Evolutionary conservation across 257 asterid genomes (phyloP).

Genomic region (Nicotiana knightiana): DNA sequence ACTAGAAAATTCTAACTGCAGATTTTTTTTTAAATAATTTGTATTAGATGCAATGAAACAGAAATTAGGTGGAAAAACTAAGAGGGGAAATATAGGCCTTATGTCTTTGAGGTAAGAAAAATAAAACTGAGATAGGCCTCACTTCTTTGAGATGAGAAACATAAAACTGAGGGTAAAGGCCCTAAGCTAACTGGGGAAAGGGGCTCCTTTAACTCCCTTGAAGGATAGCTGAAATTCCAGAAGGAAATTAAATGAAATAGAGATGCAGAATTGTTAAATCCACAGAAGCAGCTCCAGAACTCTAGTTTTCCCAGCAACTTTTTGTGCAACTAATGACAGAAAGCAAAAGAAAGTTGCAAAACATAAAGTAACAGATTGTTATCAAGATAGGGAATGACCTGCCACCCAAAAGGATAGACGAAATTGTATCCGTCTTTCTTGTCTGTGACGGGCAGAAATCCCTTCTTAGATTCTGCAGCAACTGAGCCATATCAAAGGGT

Average conservation of each 20-base stretch:
- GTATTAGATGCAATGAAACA: not conserved
- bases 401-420: slow-evolving; percentile 91
- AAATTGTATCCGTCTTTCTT: slow-evolving; percentile 79
- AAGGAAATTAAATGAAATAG: not conserved
- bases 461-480: slow-evolving; percentile 88
- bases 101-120: not conserved
- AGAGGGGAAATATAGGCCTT: not conserved
- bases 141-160: not conserved
- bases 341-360: not conserved
- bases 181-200: not conserved
- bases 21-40: not conserved
- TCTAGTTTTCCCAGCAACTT: not conserved
- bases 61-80: not conserved
- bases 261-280: not conserved
- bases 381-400: slow-evolving; percentile 31
- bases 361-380: not conserved
- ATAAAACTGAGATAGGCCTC: not conserved
- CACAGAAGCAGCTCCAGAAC: not conserved
- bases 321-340: not conserved
- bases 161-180: not conserved
- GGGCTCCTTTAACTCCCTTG: not conserved
- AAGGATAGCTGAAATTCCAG: not conserved
- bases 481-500: slow-evolving; percentile 67
- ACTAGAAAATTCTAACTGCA: not conserved
- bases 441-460: slow-evolving; percentile 66